These are phyloP conservation scores for Plasmopara halstedii DNA, from an alignment of 352 stramenopile genomes.

Conservation along the genomic window DNA sequence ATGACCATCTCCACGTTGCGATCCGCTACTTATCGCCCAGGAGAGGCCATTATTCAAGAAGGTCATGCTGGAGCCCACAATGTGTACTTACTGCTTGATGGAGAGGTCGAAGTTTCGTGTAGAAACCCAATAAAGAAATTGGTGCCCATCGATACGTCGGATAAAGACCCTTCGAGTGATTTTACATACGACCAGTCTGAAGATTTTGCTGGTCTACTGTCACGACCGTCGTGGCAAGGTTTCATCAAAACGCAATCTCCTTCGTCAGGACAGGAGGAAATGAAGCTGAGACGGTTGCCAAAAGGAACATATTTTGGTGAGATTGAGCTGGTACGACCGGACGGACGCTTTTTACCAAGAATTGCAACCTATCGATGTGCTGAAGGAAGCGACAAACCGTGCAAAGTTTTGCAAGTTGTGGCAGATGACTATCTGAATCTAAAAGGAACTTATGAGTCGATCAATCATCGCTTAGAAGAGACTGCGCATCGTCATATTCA, in stretches of 20 bases:
- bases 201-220: constrained; percentile 24
- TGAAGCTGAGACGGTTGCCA: constrained; percentile 50
- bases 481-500: constrained; percentile 54
- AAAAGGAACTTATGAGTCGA: constrained; percentile 63
- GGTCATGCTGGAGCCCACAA: constrained; percentile 59
- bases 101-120: constrained; percentile 69
- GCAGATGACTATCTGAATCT: constrained; percentile 74
- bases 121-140: constrained; percentile 60
- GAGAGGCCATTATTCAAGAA: constrained; percentile 70
- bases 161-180: constrained; percentile 9
- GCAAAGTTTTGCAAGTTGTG: constrained; percentile 74
- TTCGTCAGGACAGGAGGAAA: constrained; percentile 27
- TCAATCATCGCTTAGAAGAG: constrained; percentile 58
- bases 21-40: constrained; percentile 52
- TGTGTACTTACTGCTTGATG: constrained; percentile 71
- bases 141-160: constrained; percentile 2
- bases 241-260: constrained; percentile 13
- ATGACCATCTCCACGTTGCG: constrained; percentile 74
- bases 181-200: constrained; percentile 22
- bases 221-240: constrained; percentile 18
- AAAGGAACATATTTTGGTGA: constrained; percentile 77
- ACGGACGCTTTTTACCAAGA: constrained; percentile 55
- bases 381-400: constrained; percentile 29
- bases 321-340: constrained; percentile 65
- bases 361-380: constrained; percentile 67